Evolutionary conservation across 1,139 yeast species (phyloP), one percentile per base, ranked within the genome.

Genomic region (Wickerhamomyces sp.): DNA sequence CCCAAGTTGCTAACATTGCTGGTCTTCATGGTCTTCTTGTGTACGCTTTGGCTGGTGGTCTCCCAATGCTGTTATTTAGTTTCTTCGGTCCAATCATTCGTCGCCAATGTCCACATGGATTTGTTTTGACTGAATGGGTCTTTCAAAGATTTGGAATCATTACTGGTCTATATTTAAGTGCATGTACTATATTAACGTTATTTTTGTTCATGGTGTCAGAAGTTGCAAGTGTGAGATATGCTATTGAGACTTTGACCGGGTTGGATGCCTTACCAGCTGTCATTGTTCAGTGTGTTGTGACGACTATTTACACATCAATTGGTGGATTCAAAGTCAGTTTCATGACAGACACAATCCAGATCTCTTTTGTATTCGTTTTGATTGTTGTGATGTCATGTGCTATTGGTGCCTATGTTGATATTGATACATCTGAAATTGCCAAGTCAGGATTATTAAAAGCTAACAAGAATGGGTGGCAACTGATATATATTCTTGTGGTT

Each of bases 111-210:
- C 97, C 97, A 1, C 79, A 85, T 9, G 97, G 97, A 5, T 90
- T 90, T 58, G 88, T 90, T 31, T 68, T 90, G 48, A 87, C 96
- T n/a, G 96, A 89, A 59, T 90, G 97, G 97, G 94, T 87, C 13
- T 74, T 87, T 55, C 78, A 76, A 32, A 70, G 97, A 47, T 90
- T 72, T 56, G 97, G 97, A 2, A 58, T 70, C 6, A 63, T 81
- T 17, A 72, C 95, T 7, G 84, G 86, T 1, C 67, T 87, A 48
- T 87, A 86, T 53, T 65, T 90, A 40, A 81, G 95, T 5, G 80
- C 79, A 37, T 87, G 89, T 62, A 88, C 96, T 3, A 74, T 90
- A 43, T 71, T 90, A 48, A 90, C 96, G 8, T 76, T 90, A 76
- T 90, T 82, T 56, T 69, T 90, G 52, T 90, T 83, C 61, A 83